Percentiles rank a stretch among this genome's conserved stretches.
These are phyloP conservation scores for Tarenaya hassleriana DNA, from an alignment of 345 rosid species.

Conservation along the genomic window DNA sequence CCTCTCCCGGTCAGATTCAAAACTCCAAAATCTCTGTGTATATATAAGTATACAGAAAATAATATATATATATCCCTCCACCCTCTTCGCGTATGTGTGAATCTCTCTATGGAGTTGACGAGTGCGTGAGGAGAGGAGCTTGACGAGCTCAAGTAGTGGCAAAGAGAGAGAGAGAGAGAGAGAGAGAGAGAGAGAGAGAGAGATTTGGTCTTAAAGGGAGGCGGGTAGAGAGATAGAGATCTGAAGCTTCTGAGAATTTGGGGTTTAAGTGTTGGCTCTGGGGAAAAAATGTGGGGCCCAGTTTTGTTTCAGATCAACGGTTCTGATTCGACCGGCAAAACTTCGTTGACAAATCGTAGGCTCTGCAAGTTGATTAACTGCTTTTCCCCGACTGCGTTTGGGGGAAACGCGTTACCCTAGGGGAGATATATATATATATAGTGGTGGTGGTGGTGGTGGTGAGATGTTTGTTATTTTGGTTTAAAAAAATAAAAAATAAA, in stretches of 20 bases:
- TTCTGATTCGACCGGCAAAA: constrained; percentile 22
- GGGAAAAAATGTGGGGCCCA: constrained; percentile 31
- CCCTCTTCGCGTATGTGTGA: constrained; percentile 5
- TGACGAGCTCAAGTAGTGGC: constrained; percentile 5
- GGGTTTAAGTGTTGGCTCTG: constrained; percentile 21
- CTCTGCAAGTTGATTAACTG: background rate
- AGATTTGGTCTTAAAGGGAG: too few species aligned
- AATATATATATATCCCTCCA: background rate
- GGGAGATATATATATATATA: too few species aligned
- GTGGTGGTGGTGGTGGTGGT: too few species aligned
- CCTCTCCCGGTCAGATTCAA: background rate
- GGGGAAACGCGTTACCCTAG: too few species aligned
- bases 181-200: constrained; percentile 13
- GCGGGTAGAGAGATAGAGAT: constrained; percentile 27
- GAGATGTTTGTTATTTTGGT: too few species aligned
- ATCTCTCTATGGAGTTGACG: background rate
- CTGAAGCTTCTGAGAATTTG: constrained; percentile 27
- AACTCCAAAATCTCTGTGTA: background rate
- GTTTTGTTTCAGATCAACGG: constrained; percentile 23
- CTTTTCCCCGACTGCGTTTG: too few species aligned
- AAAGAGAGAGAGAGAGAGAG: constrained; percentile 27
- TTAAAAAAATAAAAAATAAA: too few species aligned
- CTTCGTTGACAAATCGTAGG: constrained; percentile 24
- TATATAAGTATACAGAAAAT: background rate
- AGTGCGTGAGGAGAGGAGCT: too few species aligned